Conservation (phyloP, 805 yeast species). For the Phaffomyces thermotolerans region DNA sequence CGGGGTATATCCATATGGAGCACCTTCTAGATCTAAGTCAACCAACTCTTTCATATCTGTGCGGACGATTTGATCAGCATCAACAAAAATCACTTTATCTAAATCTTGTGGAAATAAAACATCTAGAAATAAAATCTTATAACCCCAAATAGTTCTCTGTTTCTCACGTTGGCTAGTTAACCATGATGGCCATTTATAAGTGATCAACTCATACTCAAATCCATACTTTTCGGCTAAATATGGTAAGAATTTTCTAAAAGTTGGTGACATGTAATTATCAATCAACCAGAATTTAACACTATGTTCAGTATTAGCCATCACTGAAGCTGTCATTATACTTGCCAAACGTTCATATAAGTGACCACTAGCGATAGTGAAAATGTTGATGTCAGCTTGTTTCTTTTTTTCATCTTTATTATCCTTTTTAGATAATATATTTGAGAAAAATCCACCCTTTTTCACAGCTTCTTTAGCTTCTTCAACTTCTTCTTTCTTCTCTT, state of each 20-base stretch:
- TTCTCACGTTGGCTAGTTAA: constrained; percentile 69
- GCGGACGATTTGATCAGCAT: constrained; percentile 77
- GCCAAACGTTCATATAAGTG: constrained; percentile 68
- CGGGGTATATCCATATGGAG: constrained; percentile 82
- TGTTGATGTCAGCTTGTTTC: constrained; percentile 57
- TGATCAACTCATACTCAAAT: constrained; percentile 69
- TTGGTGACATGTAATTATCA: constrained; percentile 72
- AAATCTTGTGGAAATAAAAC: constrained; percentile 77
- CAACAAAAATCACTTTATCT: constrained; percentile 74
- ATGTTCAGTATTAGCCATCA: constrained; percentile 54
- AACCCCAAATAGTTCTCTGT: constrained; percentile 81
- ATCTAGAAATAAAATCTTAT: constrained; percentile 80
- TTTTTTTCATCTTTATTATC: constrained; percentile 3
- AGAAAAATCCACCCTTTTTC: constrained; percentile 11
- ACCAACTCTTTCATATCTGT: constrained; percentile 65
- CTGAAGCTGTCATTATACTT: constrained; percentile 76
- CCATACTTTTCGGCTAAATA: constrained; percentile 47
- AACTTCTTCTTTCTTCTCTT: neutral
- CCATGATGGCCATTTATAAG: constrained; percentile 93
- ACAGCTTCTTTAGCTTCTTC: neutral
- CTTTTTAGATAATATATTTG: constrained; percentile 9
- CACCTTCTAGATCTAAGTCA: constrained; percentile 64
- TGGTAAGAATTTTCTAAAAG: constrained; percentile 56
- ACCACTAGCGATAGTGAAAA: constrained; percentile 80
- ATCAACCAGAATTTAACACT: constrained; percentile 80